phyloP scores from a whole-genome alignment of 1,139 yeast species.

The Lodderomyces pseudojiufengensis region DNA sequence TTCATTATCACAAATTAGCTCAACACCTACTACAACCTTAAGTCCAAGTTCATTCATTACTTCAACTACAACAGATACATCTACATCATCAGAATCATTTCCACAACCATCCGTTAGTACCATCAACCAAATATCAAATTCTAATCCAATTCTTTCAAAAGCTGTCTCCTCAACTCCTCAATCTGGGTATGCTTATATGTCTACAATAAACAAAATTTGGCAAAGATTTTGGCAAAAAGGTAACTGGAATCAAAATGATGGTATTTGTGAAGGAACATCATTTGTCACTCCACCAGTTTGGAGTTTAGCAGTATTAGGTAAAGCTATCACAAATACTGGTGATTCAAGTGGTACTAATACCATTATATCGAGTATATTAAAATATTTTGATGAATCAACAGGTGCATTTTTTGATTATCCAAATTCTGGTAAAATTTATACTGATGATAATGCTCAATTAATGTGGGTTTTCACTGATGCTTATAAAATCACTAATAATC shows the following conservation, averaged over 20 bases:
- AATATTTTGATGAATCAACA: constrained; percentile 18
- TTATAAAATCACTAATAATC: constrained; percentile 16
- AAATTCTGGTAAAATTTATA: constrained; percentile 29
- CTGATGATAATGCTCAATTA: constrained; percentile 35
- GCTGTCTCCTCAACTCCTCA: constrained; percentile 5
- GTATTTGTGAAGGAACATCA: constrained; percentile 1
- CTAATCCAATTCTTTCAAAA: neutral
- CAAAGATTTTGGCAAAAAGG: constrained; percentile 20
- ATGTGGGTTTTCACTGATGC: constrained; percentile 32
- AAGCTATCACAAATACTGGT: constrained; percentile 18
- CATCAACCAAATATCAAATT: constrained; percentile 1
- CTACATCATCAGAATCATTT: constrained; percentile 1
- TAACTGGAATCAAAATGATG: constrained; percentile 20
- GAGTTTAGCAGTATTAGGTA: constrained; percentile 28
- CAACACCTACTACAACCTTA: too few species aligned
- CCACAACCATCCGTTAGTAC: constrained; percentile 3
- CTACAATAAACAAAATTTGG: constrained; percentile 18
- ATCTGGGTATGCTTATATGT: constrained; percentile 6
- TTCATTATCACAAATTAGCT: neutral
- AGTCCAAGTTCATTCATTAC: constrained; percentile 2
- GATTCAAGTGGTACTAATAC: constrained; percentile 13
- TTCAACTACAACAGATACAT: constrained; percentile 1
- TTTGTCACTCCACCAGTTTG: constrained; percentile 13
- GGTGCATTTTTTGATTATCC: constrained; percentile 34
- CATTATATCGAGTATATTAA: constrained; percentile 15